Base-by-base conservation (phyloP, 805 yeast genomes). In the Schwanniomyces pseudopolymorphus region DNA sequence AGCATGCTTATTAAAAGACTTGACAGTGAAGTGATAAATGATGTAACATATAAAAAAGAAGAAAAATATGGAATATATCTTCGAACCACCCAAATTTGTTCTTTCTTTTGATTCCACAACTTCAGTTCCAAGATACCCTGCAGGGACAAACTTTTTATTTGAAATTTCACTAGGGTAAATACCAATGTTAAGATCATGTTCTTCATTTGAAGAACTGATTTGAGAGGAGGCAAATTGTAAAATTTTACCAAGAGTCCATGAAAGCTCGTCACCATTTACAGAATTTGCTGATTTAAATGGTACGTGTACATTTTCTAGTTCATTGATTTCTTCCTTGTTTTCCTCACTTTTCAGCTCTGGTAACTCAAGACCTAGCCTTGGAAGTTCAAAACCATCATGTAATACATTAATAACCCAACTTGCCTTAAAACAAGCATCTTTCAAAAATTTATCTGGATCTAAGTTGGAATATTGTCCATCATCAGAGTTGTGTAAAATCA, bases 241-340 rank as follows among this genome's bases (percentile, higher is more conserved):
- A 22, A 91, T 89, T 58, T 87, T 85, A 4, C 99, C 99, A 28
- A 94, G 63, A 0, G 98, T 92, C 99, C 99, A 94, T 0, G 97
- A 87, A 14, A 94, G 70, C 54, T 94, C 99, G 4, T 83, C 80
- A 2, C 95, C 97, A 48, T 88, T 78, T 26, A 94, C 81, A 14
- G 83, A 76, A 45, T 85, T 84, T 0, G 94, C 90, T 49, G 95
- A 85, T 64, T 86, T 89, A 66, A 94, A 90, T 0, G 91, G 85
- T 31, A 85, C 74, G 58, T 67, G 73, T 5, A 59, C 70, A 1
- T 63, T 49, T 1, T 58, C 55, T 8, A 64, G 55, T 36, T 70
- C 62, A 8, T 60, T 53, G 2, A 63, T 60, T 14, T 48, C 54
- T 14, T 59, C 75, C 70, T 46, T 64, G 10, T 48, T 49, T 22